Percentiles rank a stretch among this genome's conserved stretches.
phyloP scores from a whole-genome alignment of 2,329 filamentous ascomycete species.

The Trichoderma harzianum region DNA sequence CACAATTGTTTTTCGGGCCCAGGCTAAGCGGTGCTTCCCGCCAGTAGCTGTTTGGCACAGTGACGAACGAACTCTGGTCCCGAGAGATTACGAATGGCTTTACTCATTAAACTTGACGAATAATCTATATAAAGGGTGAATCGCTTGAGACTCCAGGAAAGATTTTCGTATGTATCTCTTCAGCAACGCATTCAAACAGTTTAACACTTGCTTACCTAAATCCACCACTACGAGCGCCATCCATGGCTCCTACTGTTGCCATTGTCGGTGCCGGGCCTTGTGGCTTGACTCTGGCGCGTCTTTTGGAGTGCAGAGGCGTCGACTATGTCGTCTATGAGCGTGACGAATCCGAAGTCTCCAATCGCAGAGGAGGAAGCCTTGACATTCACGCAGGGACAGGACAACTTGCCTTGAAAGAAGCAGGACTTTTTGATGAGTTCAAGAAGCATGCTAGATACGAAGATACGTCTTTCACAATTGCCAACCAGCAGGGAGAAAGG shows the following conservation, averaged over 20 bases:
- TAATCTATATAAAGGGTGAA: background rate
- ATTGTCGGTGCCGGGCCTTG: slow-evolving; percentile 48
- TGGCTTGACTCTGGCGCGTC: slow-evolving; percentile 41
- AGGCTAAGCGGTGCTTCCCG: background rate
- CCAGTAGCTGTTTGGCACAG: background rate
- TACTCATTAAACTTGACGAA: background rate
- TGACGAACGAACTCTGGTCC: background rate
- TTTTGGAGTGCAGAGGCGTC: slow-evolving; percentile 47
- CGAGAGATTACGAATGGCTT: background rate
- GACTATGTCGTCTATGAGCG: slow-evolving; percentile 50
- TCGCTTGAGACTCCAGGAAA: background rate
- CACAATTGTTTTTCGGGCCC: background rate
- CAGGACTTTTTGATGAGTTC: slow-evolving; percentile 50
- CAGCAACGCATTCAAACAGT: background rate
- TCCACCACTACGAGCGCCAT: background rate
- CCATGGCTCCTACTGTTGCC: slow-evolving; percentile 33
- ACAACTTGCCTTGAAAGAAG: slow-evolving; percentile 48
- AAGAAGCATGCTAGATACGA: slow-evolving; percentile 39
- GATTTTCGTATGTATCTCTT: background rate
- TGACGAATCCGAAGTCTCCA: slow-evolving; percentile 37
- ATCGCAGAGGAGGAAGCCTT: slow-evolving; percentile 51
- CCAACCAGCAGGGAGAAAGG: slow-evolving; percentile 40
- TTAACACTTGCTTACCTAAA: no score
- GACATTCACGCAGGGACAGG: slow-evolving; percentile 53
- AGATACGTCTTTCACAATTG: slow-evolving; percentile 50